Base-by-base conservation (phyloP, 169 alveolate species). In the Plasmodium gaboni region DNA sequence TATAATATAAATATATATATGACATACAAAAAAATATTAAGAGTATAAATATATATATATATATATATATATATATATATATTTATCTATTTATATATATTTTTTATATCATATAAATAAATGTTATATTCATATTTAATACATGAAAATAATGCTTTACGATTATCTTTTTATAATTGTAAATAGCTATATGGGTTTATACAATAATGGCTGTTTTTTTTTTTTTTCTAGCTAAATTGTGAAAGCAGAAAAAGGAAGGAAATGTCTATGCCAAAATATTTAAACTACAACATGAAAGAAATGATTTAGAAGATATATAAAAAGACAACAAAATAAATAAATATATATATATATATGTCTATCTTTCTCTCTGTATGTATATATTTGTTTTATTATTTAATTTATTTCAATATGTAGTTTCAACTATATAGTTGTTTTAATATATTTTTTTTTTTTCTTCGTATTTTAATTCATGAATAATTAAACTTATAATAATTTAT, bases 161-260 rank as follows among this genome's bases (percentile, higher is more conserved):
- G 0, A 32, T 32, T 32, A 32, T 32, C 42, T 0, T 32, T 32
- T 32, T 32, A 32, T 32, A 32, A 32, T 32, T 32, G 42, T 32
- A 32, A 32, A 32, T 32, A 32, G 42, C 42, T 32, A 32, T 32
- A 32, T 32, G 42, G 6, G 42, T 32, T 32, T 32, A 32, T 32
- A 3, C 5, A 32, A 32, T 32, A 32, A 3, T 32, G 42, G 42
- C 42, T 53, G n/a, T 22, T 60, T 60, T 60, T 15, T 60, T 6
- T 22, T 59, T n/a, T 59, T 10, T 67, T 80, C 22, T 42, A 80
- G 90, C 10, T 80, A 13, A 70, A 80, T 28, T 24, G 28, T 55
- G 90, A 65, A 60, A 65, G 90, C 74, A 53, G 32, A 67, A 80
- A 80, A 80, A 80, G 65, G 90, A 80, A 74, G 73, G 74, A 80